A percentile compares a stretch with the other conserved stretches of the same genome.
Conservation (phyloP, 768 basidiomycete genomes). For the Leccinellum rugosiceps region DNA sequence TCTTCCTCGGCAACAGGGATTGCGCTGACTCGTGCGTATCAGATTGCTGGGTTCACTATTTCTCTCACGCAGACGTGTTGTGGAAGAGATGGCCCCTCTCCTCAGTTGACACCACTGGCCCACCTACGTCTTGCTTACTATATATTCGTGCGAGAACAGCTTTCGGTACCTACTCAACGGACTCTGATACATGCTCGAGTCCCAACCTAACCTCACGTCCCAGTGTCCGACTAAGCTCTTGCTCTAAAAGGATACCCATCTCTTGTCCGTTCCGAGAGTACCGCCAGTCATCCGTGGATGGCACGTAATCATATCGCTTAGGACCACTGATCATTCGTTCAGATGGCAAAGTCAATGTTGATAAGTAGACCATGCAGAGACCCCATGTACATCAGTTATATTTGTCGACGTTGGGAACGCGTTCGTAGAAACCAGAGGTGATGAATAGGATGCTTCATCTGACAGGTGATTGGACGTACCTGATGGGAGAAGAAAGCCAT, state of each 20-base stretch:
- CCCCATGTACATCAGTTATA: neutral
- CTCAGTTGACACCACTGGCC: conserved; percentile 1
- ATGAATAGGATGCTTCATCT: neutral
- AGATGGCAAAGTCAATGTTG: neutral
- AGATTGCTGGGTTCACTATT: conserved; percentile 66
- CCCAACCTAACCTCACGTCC: conserved; percentile 33
- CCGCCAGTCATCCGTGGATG: conserved; percentile 60
- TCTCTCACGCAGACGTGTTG: conserved; percentile 50
- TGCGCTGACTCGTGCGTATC: conserved; percentile 8
- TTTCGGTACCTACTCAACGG: conserved; percentile 13
- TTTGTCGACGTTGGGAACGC: conserved; percentile 1
- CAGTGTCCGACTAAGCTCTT: conserved; percentile 56
- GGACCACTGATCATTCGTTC: conserved; percentile 61
- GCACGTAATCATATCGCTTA: conserved; percentile 82
- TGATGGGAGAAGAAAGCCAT: conserved; percentile 88
- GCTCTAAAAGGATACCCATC: conserved; percentile 60
- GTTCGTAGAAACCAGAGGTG: conserved; percentile 2
- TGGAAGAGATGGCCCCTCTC: conserved; percentile 12
- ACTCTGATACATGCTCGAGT: conserved; percentile 26
- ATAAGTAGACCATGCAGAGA: neutral
- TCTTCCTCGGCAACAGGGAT: neutral
- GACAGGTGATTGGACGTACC: conserved; percentile 43
- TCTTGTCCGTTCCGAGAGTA: conserved; percentile 66
- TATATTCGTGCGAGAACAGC: neutral
- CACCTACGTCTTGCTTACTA: too few relatives aligned